Evolutionary conservation across 78 protist genomes (phyloP), one percentile per base, ranked within the genome.

Genomic region (Dictyostelium intermedium): DNA sequence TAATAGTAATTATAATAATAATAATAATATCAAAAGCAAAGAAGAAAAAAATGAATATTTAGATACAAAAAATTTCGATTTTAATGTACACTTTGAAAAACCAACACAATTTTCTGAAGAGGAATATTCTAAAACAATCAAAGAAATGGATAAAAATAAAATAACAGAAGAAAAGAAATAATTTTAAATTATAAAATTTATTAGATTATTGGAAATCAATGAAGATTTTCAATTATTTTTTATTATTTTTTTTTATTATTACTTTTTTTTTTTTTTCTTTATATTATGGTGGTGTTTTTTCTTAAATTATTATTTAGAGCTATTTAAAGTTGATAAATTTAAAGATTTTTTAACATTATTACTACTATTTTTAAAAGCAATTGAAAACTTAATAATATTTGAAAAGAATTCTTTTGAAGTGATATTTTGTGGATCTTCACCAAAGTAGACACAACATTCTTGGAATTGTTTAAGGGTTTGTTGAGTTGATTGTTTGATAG

Each of bases 341-440:
- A 14, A 66, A 66, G 74, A 30, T 11, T n/a, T 66, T 72, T 72
- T 56, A 20, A 20, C 39, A 30, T 72, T 72, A 30, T 30, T 30
- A 72, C 37, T 70, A 47, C 84, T 82, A 35, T 56, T 77, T 77
- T 80, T 89, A 56, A 89, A 89, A 10, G 79, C 35, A 43, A 35
- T 53, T 47, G 87, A 27, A 81, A 89, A 89, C 27, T 89, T 78
- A 50, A 20, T 18, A 41, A 89, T 89, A 69, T 89, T 89, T 76
- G 41, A 30, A 80, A 89, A 89, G 94, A 89, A 89, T 30, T 89
- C 94, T 56, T 89, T 89, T 30, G 93, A 60, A 3, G 94, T 39
- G 35, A 80, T 89, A 14, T 50, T 25, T 16, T 18, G 18, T 1
- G 81, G 81, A 70, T 89, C 94, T 30, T 89, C 94, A 50, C 94